phyloP scores from a whole-genome alignment of 371 early-diverging fungal species.

The Mortierella sp. region DNA sequence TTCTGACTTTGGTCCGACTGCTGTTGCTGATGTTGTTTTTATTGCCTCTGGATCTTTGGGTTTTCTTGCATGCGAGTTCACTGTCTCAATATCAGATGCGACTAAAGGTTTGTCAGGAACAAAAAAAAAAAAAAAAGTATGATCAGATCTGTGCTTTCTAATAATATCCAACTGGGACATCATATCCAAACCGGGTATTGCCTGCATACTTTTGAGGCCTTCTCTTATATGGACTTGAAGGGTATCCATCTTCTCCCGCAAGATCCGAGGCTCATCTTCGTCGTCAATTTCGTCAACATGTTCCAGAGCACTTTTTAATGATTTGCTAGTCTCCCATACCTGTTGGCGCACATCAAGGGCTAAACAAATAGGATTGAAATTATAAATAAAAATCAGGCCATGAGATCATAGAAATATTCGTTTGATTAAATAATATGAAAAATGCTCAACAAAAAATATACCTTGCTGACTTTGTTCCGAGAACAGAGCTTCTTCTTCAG shows the following conservation, averaged over 20 bases:
- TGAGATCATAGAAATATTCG: background rate
- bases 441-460: background rate
- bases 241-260: slow-evolving; percentile 33
- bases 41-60: background rate
- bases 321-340: slow-evolving; percentile 25
- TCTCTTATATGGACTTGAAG: slow-evolving; percentile 34
- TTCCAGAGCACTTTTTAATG: slow-evolving; percentile 30
- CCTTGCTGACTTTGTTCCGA: slow-evolving; percentile 36
- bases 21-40: background rate
- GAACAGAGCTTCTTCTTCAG: slow-evolving; percentile 12
- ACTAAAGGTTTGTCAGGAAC: slow-evolving; percentile 3
- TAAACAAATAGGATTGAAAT: slow-evolving; percentile 14
- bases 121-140: too few relatives aligned
- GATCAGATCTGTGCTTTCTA: background rate
- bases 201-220: slow-evolving; percentile 31
- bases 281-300: slow-evolving; percentile 50
- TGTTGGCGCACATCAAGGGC: slow-evolving; percentile 34
- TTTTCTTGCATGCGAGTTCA: background rate
- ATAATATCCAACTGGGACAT: background rate
- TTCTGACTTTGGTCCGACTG: background rate
- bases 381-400: slow-evolving; percentile 15
- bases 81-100: slow-evolving; percentile 10
- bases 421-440: background rate
- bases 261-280: slow-evolving; percentile 39
- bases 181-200: background rate